Conservation (phyloP, 1,284 basidiomycete genomes). For the Microstroma glucosiphilum region DNA sequence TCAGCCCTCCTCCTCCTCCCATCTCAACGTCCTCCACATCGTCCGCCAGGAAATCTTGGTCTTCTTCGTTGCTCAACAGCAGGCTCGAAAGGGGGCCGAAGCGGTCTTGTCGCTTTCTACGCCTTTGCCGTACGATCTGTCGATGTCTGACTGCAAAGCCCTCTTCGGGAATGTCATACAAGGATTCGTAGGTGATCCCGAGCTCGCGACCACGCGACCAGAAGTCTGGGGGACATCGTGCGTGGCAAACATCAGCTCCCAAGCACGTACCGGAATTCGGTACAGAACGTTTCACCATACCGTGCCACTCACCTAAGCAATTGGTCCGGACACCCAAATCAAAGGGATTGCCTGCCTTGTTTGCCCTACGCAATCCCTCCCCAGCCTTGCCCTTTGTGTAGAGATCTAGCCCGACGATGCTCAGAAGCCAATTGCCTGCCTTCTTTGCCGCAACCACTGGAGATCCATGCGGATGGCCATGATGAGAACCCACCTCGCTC, state of each 20-base stretch:
- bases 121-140: background rate
- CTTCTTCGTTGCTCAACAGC: too few relatives aligned
- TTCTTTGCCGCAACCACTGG: conserved; percentile 4
- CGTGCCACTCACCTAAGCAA: conserved; percentile 55
- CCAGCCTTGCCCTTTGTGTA: conserved; percentile 85
- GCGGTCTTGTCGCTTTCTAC: background rate
- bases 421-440: conserved; percentile 64
- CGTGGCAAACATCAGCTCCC: too few relatives aligned
- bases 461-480: conserved; percentile 11
- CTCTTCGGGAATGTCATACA: conserved; percentile 68
- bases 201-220: conserved; percentile 79
- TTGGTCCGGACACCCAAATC: conserved; percentile 76
- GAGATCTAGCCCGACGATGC: conserved; percentile 81
- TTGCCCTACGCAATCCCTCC: conserved; percentile 63
- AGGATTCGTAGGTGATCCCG: conserved; percentile 76
- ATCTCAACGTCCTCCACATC: too few relatives aligned
- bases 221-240: conserved; percentile 60
- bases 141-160: conserved; percentile 11
- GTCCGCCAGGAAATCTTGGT: too few relatives aligned
- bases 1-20: too few relatives aligned
- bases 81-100: background rate
- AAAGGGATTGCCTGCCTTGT: conserved; percentile 80
- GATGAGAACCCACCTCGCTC: conserved; percentile 12
- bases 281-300: too few relatives aligned
- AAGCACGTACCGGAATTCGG: too few relatives aligned